Evolutionary conservation across 2,329 filamentous ascomycete species (phyloP).

Genomic region (Acephala macrosclerotiorum): DNA sequence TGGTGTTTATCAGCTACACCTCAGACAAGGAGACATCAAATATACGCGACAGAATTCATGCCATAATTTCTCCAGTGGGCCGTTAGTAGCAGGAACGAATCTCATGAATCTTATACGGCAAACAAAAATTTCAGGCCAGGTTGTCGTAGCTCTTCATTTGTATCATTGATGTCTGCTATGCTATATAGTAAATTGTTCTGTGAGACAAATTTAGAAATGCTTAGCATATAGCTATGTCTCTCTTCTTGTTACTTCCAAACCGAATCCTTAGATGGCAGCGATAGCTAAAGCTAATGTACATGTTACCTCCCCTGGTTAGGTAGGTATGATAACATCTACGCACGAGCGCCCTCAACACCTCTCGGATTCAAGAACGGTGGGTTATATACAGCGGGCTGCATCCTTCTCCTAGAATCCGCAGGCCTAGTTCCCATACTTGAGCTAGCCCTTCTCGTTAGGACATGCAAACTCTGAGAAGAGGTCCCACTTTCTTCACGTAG

Average conservation of each 20-base stretch:
- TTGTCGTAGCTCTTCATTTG: neutral
- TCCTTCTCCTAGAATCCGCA: conserved; percentile 14
- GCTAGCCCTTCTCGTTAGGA: conserved; percentile 24
- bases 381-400: neutral
- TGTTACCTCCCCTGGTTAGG: too few relatives aligned
- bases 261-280: too few relatives aligned
- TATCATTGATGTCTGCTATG: neutral
- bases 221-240: neutral
- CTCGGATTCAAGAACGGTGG: conserved; percentile 16
- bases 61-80: too few relatives aligned
- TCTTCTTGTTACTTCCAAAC: neutral
- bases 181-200: neutral
- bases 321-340: neutral
- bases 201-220: neutral
- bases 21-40: too few relatives aligned
- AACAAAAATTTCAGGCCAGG: too few relatives aligned
- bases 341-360: neutral
- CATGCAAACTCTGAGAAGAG: conserved; percentile 1
- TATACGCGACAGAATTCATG: too few relatives aligned
- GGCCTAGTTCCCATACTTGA: conserved; percentile 22
- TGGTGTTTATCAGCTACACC: too few relatives aligned
- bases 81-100: too few relatives aligned
- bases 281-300: conserved; percentile 7
- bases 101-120: too few relatives aligned
- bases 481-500: neutral